A percentile compares a stretch with the other conserved stretches of the same genome.
Conservation (phyloP, 2,329 filamentous ascomycete genomes). For the Septoria petroselini region DNA sequence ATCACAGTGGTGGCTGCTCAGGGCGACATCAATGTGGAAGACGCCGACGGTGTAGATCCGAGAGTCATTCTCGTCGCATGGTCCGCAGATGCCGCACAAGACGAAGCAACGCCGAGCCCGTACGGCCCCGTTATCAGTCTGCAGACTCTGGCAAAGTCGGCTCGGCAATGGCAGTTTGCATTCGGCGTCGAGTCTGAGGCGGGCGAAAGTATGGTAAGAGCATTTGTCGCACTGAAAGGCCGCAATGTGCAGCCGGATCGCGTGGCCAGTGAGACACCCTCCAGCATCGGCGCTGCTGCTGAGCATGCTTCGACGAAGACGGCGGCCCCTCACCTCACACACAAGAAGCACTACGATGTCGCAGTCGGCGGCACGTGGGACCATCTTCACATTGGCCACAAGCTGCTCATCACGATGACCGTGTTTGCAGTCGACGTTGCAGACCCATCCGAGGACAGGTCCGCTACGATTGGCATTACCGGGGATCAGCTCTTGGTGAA, state of each 20-base stretch:
- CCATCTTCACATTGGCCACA: constrained; percentile 91
- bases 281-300: not conserved
- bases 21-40: constrained; percentile 60
- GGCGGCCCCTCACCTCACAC: constrained; percentile 6
- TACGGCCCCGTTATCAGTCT: constrained; percentile 53
- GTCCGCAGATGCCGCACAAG: constrained; percentile 31
- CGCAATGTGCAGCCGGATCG: constrained; percentile 35
- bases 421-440: constrained; percentile 62
- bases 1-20: constrained; percentile 68
- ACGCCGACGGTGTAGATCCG: constrained; percentile 69
- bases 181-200: constrained; percentile 65
- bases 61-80: constrained; percentile 72
- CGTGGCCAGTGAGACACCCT: constrained; percentile 29
- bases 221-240: constrained; percentile 41
- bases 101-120: constrained; percentile 19
- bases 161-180: constrained; percentile 61
- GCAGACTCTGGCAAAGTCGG: constrained; percentile 46
- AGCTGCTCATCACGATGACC: constrained; percentile 88
- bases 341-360: constrained; percentile 56
- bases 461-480: constrained; percentile 80
- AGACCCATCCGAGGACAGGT: constrained; percentile 42
- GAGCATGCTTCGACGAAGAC: constrained; percentile 1
- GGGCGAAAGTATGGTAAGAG: constrained; percentile 57
- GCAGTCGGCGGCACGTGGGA: constrained; percentile 94
- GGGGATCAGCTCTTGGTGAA: constrained; percentile 81